A percentile compares a stretch with the other conserved stretches of the same genome.
These are phyloP conservation scores for Typha latifolia DNA, from an alignment of 176 grass and related monocot species.

Conservation along the genomic window DNA sequence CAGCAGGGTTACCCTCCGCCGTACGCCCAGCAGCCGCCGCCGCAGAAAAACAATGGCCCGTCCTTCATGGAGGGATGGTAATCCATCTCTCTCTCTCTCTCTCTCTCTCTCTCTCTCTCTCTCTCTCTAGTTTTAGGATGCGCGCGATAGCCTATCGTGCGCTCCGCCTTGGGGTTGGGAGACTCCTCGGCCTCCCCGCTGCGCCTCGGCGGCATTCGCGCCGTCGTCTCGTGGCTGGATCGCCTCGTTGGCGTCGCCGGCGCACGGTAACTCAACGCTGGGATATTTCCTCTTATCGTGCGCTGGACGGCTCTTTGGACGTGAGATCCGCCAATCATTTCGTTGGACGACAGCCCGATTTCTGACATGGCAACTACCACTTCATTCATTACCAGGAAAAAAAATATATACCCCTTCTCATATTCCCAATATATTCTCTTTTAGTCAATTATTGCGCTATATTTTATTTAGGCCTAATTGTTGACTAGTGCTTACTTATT, in stretches of 20 bases:
- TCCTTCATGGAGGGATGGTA: conserved; percentile 52
- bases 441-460: too few relatives aligned
- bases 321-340: too few relatives aligned
- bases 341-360: too few relatives aligned
- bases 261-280: neutral
- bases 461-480: too few relatives aligned
- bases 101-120: neutral
- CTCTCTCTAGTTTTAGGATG: neutral
- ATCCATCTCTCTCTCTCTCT: neutral
- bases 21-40: conserved; percentile 28
- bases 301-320: neutral
- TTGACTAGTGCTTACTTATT: too few relatives aligned
- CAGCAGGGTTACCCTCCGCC: neutral
- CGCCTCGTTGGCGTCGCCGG: neutral
- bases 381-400: too few relatives aligned
- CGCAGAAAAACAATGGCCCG: conserved; percentile 31
- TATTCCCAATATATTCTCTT: too few relatives aligned
- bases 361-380: neutral
- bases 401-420: too few relatives aligned
- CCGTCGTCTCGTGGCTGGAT: too few relatives aligned
- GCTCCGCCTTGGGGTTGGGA: neutral
- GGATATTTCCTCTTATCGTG: neutral
- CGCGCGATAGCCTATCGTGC: too few relatives aligned
- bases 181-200: neutral
- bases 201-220: neutral